Base-by-base conservation (phyloP, 148 eudicot genomes). In the Talinum fruticosum region DNA sequence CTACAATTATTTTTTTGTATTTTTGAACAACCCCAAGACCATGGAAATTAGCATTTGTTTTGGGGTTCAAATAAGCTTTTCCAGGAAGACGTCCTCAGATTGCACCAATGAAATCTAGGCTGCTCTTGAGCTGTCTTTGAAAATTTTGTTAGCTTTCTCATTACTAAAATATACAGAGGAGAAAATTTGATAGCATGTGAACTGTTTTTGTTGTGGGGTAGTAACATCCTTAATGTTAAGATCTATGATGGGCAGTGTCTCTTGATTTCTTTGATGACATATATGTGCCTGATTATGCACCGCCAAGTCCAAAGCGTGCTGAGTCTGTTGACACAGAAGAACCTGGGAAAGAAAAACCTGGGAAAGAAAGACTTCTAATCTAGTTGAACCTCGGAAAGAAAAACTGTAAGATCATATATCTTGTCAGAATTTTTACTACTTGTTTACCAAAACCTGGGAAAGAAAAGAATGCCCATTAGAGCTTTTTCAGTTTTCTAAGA, bases 191-290 rank as follows among this genome's bases (percentile, higher is more conserved):
- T 24, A 24, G 64, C 29, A 59, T 1, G 26, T 23, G 6, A 19
- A 19, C 64, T 13, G 29, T 7, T 23, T 23, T 59, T 24, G 10
- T n/a, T 38, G 10, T 76, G 47, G 74, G 62, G n/a, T 36, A 34
- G 65, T 69, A 10, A 44, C 38, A 72, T 78, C 80, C 47, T 74
- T 75, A 10, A 76, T 44, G 13, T 78, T 65, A 62, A 45, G n/a
- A 66, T 47, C 66, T 69, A 23, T 80, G 66, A 44, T 69, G 71
- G 44, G 69, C 94, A 95, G 98, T 95, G 83, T 83, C 97, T 65
- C 88, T 95, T 79, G 99, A 97, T 69, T 95, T 93, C 77, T 95
- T 91, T 66, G 93, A 90, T 33, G 97, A 92, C 86, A 89, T 95
- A 69, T 84, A 87, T 57, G 76, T 95, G 49, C 94, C 97, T 74